Evolutionary conservation across 345 rosid genomes (phyloP), one percentile per base, ranked within the genome.

Genomic region (Adansonia digitata): DNA sequence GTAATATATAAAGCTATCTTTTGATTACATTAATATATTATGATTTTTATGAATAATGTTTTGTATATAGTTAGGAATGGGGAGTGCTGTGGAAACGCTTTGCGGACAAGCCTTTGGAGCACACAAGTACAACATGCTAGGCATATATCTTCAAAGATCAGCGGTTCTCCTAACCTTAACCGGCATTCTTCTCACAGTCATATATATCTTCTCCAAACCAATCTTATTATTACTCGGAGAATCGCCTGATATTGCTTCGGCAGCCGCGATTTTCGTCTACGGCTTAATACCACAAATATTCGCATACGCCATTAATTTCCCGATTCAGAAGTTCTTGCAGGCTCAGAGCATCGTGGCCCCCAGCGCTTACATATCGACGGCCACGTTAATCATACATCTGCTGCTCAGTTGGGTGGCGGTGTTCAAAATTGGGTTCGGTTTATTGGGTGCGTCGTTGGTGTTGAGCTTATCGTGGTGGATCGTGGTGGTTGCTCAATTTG

Each of bases 81-180:
- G 93, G 65, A 87, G 91, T 63, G 91, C 91, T 2, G 90, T 85
- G 72, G 90, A 86, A 82, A 89, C 92, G 0, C 77, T 87, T 20
- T 86, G 92, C 49, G 91, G 93, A n/a, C 89, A 89, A 79, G 91
- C 89, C 3, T 87, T 67, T 65, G 93, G 93, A 1, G 91, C 89
- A n/a, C 69, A 62, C 4, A 84, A 77, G 37, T 84, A 78, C 60
- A 86, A 76, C 20, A 81, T 84, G 85, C 71, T 87, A 26, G 92
- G 92, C 17, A 31, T 85, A 27, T 89, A 89, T 77, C 81, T 89
- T 22, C 90, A 89, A 69, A 77, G 87, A 75, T 81, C 92, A 69
- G 65, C 86, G 0, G 31, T 88, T 71, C 81, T 88, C 6, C 87
- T 89, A 0, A 74, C 79, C 8, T 65, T 78, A 42, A 80, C 91